phyloP scores from a whole-genome alignment of 2,329 filamentous ascomycete species.

The Aureobasidium sp. region DNA sequence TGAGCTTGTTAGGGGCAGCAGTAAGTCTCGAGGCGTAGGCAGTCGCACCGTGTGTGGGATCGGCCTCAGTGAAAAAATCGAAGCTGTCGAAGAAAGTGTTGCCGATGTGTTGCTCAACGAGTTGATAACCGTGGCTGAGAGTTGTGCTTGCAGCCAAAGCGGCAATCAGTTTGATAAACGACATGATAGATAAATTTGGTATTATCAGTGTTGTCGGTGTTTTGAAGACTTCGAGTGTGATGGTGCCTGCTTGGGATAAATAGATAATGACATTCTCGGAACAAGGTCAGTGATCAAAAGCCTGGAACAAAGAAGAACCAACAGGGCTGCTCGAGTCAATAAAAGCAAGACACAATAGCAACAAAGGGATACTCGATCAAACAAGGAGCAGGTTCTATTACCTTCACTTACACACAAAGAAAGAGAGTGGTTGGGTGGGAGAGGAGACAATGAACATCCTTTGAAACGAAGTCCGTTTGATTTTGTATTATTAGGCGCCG shows the following conservation, averaged over 20 bases:
- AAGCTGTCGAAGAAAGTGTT: conserved; percentile 38
- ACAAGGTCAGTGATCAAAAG: neutral
- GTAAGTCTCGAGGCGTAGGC: conserved; percentile 17
- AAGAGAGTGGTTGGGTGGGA: neutral
- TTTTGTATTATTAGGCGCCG: conserved; percentile 12
- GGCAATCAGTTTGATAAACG: neutral
- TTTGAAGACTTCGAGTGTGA: neutral
- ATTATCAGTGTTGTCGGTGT: neutral
- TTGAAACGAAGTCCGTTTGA: conserved; percentile 2
- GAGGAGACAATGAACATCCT: neutral
- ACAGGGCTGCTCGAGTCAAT: neutral
- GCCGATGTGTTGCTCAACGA: conserved; percentile 24
- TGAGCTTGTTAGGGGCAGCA: conserved; percentile 32
- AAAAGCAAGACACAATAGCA: conserved; percentile 7
- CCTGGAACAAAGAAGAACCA: neutral
- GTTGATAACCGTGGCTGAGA: conserved; percentile 11
- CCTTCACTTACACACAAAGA: neutral
- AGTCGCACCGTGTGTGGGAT: conserved; percentile 37
- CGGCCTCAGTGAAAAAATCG: conserved; percentile 34
- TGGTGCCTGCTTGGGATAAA: neutral
- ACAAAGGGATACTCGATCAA: neutral
- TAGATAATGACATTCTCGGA: neutral
- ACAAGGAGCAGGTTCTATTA: neutral
- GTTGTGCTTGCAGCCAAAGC: conserved; percentile 17
- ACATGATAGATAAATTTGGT: conserved; percentile 1